Evolutionary conservation across 257 asterid species (phyloP).

Genomic region (Ballota nigra): DNA sequence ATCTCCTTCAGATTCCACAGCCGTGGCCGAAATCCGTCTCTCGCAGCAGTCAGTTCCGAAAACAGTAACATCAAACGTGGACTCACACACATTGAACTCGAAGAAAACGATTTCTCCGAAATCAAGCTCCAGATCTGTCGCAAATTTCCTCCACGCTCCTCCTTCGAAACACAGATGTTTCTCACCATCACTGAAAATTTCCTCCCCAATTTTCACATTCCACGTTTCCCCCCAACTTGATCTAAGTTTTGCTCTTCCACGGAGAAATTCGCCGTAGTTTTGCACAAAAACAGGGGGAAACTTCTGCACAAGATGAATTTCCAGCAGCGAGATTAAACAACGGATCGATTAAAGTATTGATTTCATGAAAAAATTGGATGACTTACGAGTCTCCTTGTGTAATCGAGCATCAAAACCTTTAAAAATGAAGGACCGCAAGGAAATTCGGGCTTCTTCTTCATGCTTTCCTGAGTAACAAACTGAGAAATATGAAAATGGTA

Average conservation of each 20-base stretch:
- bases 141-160: conserved; percentile 22
- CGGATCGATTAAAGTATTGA: no score
- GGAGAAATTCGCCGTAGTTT: no score
- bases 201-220: conserved; percentile 12
- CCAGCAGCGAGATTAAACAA: no score
- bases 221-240: conserved; percentile 3
- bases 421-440: no score
- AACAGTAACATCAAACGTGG: not conserved
- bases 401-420: no score
- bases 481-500: no score
- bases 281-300: conserved; percentile 9
- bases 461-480: no score
- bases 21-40: not conserved
- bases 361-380: no score
- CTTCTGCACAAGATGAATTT: no score
- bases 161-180: not conserved
- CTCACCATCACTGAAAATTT: not conserved
- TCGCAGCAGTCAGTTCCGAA: not conserved
- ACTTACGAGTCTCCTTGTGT: no score
- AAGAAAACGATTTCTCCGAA: conserved; percentile 1
- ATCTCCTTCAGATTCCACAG: not conserved
- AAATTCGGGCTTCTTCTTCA: no score
- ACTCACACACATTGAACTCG: not conserved
- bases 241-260: not conserved
- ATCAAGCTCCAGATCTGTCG: not conserved